Evolutionary conservation across 768 basidiomycete species (phyloP).

Genomic region (Fistulinella prunicolor): DNA sequence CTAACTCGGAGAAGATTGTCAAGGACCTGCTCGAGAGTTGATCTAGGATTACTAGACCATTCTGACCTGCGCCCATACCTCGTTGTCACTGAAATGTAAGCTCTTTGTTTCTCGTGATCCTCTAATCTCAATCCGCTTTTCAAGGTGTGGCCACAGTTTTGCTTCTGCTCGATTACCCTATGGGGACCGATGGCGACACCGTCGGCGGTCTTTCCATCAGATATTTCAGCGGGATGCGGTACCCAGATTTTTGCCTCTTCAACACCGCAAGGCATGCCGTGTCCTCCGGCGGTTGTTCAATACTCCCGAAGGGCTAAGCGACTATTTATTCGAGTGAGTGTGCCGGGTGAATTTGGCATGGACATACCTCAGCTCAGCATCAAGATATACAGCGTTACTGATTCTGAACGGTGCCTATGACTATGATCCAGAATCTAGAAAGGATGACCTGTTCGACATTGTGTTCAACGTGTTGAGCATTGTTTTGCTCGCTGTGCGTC

Average conservation of each 20-base stretch:
- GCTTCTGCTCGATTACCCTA: constrained; percentile 2
- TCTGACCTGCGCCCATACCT: not conserved
- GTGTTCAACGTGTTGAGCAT: not conserved
- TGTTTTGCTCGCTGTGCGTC: not conserved
- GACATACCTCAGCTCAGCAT: not conserved
- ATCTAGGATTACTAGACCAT: not conserved
- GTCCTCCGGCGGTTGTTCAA: constrained; percentile 31
- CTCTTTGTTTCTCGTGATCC: not conserved
- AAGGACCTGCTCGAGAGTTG: not conserved
- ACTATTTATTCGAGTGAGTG: constrained; percentile 23
- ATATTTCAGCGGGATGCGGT: constrained; percentile 14
- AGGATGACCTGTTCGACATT: not conserved
- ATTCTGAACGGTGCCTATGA: not conserved
- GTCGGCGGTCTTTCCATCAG: constrained; percentile 18
- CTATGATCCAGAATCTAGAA: not conserved
- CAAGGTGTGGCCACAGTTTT: not conserved
- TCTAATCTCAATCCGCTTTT: not conserved
- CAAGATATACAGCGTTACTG: not conserved
- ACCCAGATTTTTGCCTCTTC: constrained; percentile 22
- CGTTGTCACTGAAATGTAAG: not conserved
- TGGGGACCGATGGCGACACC: not conserved
- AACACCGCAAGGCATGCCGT: constrained; percentile 23
- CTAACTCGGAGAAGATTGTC: not conserved
- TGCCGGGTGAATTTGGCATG: not conserved
- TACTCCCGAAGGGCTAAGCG: constrained; percentile 28